Percentiles rank a stretch among this genome's conserved stretches.
phyloP scores from a whole-genome alignment of 139 green algal genomes.

The Picochlorum sp. region DNA sequence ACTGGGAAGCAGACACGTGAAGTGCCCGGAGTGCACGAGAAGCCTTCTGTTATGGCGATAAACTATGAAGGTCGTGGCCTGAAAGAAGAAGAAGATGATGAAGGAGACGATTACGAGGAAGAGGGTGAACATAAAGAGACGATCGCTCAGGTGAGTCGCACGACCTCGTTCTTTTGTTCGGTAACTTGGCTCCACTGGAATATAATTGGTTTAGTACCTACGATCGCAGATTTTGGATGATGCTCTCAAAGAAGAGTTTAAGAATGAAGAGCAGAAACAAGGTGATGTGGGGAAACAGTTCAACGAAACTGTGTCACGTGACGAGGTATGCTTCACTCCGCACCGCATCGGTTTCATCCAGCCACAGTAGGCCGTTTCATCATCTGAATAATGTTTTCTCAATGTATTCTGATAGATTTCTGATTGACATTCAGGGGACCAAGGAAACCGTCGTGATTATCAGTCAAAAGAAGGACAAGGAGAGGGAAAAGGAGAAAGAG shows the following conservation, averaged over 20 bases:
- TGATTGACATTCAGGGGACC: conserved; percentile 36
- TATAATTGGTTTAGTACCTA: not conserved
- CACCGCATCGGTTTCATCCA: no score
- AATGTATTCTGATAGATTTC: no score
- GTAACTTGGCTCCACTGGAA: not conserved
- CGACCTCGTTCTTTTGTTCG: not conserved
- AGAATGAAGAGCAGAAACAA: conserved; percentile 29
- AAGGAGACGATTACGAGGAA: not conserved
- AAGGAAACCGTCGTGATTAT: conserved; percentile 53
- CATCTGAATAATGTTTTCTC: no score
- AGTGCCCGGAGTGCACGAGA: not conserved
- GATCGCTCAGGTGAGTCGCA: conserved; percentile 15
- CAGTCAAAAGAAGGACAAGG: conserved; percentile 32
- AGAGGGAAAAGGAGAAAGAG: not conserved
- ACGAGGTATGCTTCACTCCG: no score
- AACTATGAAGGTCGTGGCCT: not conserved
- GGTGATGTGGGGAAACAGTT: conserved; percentile 39
- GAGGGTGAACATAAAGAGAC: conserved; percentile 14
- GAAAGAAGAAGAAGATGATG: not conserved
- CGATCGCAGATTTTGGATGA: conserved; percentile 39
- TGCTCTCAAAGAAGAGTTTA: conserved; percentile 55
- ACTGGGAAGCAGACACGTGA: no score
- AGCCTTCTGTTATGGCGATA: not conserved
- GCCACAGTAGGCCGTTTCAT: not conserved
- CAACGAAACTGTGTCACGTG: conserved; percentile 35